Base-by-base conservation (phyloP, 1,284 basidiomycete species). In the Singerocomus inundabilis region DNA sequence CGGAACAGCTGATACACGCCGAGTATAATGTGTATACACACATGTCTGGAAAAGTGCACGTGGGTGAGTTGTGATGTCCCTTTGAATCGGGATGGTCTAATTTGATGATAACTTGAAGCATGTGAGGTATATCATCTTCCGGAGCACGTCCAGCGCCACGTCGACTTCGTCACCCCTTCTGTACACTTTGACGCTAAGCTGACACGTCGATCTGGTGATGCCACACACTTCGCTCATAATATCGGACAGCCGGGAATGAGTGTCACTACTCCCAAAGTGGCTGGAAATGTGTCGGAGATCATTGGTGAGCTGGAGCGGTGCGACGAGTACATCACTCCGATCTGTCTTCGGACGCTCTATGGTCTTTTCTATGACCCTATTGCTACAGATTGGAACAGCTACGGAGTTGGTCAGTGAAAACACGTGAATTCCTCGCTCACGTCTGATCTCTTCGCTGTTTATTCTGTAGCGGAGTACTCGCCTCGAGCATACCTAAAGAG, bases 291-390 rank as follows among this genome's bases (percentile, higher is more conserved):
- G 28, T 51, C 64, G 59, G 57, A 2, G 50, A 63, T 57, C 59
- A 13, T 48, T n/a, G 35, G 9, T 5, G 16, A 1, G 8, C 25
- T 63, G 24, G 60, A 64, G 15, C 50, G 64, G n/a, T 79, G 80
- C 52, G 67, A 76, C 56, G 29, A 70, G 38, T 58, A 68, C 37
- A 79, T 77, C 53, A 76, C 72, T 9, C 73, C 70, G 0, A 63
- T 67, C 36, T 81, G 78, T 55, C 59, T 79, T 37, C 67, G 73
- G 25, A 69, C 69, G 4, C 60, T 80, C 45, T 84, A 80, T 52
- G 62, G 63, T 4, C 71, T 78, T 35, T 65, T 70, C 39, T 74
- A 75, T 45, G 70, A 59, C 11, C 77, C 76, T 3, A 31, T 66
- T 6, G 62, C 68, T 1, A 69, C 71, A 1, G 39, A 67, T 1